These are phyloP conservation scores for Bonia amplexicaulis DNA, from an alignment of 176 grass and related monocot species.

Conservation along the genomic window DNA sequence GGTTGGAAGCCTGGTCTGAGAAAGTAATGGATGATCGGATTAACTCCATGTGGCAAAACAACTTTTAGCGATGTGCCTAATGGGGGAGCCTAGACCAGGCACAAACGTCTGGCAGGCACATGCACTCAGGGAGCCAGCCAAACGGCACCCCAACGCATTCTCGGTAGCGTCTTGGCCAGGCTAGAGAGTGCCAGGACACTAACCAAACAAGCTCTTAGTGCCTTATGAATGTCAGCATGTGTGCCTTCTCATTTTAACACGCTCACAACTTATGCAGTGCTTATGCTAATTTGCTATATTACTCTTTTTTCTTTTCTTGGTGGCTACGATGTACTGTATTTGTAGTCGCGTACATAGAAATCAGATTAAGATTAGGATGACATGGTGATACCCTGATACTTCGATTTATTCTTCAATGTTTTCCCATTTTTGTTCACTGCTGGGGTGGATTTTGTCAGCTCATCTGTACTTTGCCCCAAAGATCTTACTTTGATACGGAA, in stretches of 20 bases:
- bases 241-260: background rate
- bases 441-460: background rate
- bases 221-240: background rate
- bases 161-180: no score
- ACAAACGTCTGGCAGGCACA: no score
- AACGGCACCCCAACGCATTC: no score
- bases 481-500: background rate
- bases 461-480: background rate
- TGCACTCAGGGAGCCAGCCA: no score
- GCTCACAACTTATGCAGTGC: background rate
- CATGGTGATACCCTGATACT: background rate
- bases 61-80: no score
- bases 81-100: no score
- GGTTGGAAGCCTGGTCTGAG: no score
- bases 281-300: background rate
- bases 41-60: no score
- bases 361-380: background rate
- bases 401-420: background rate
- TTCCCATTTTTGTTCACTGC: background rate
- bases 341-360: background rate
- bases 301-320: constrained; percentile 6
- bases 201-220: background rate
- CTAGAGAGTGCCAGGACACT: no score
- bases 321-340: background rate
- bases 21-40: no score